These are phyloP conservation scores for Casuarina cunninghamiana DNA, from an alignment of 306 rosid species.

Conservation along the genomic window DNA sequence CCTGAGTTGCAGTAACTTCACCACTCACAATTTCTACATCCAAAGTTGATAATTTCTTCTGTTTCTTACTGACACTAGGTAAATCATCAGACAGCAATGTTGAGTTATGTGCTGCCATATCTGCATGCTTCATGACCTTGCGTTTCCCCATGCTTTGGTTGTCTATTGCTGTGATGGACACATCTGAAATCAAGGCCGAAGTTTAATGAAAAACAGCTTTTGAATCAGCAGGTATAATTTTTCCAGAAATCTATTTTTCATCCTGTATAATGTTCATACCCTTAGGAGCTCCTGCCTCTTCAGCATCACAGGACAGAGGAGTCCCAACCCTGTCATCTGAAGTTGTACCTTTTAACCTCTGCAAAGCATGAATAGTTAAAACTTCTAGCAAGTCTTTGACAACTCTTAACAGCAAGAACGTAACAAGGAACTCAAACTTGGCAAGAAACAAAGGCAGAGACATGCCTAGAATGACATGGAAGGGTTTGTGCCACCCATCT, in stretches of 20 bases:
- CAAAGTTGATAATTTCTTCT: constrained; percentile 50
- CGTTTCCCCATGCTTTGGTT: constrained; percentile 51
- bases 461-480: constrained; percentile 5
- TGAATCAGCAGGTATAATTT: constrained; percentile 19
- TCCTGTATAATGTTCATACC: constrained; percentile 27
- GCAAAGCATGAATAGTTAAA: constrained; percentile 34
- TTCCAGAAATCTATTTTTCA: constrained; percentile 31
- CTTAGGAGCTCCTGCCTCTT: constrained; percentile 39
- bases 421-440: constrained; percentile 28
- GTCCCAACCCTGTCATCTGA: constrained; percentile 38
- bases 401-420: constrained; percentile 48
- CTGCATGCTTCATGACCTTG: constrained; percentile 41
- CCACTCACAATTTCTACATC: constrained; percentile 42
- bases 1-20: constrained; percentile 36
- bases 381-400: constrained; percentile 36
- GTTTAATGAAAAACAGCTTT: constrained; percentile 36
- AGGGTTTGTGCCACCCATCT: neutral
- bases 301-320: constrained; percentile 45
- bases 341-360: constrained; percentile 29
- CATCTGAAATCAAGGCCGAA: constrained; percentile 46
- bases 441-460: constrained; percentile 9
- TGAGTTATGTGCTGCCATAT: constrained; percentile 32
- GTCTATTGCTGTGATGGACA: constrained; percentile 23
- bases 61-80: constrained; percentile 55
- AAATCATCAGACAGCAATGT: constrained; percentile 42